phyloP scores from a whole-genome alignment of 139 green algal species.

The Chlamydomonas sp. region DNA sequence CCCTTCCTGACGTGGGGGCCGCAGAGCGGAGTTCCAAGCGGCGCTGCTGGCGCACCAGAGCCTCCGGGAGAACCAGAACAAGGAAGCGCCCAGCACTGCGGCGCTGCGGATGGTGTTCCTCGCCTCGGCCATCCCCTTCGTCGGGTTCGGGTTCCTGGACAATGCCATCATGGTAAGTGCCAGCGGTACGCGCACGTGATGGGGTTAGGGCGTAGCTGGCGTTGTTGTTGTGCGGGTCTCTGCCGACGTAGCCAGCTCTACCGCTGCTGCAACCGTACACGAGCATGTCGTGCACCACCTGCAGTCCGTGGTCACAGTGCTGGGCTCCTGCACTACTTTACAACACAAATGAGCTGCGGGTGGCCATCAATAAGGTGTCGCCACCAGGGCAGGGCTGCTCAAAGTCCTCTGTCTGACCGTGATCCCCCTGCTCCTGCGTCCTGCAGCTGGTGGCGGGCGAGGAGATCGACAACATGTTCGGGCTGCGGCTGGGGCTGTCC shows the following conservation, averaged over 20 bases:
- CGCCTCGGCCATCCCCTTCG: conserved; percentile 47
- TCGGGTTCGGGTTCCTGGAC: conserved; percentile 55
- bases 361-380: too few relatives aligned
- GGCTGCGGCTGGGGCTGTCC: conserved; percentile 42
- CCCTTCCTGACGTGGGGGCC: too few relatives aligned
- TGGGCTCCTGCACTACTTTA: too few relatives aligned
- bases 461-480: conserved; percentile 59
- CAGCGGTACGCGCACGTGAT: too few relatives aligned
- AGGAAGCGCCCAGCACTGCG: not conserved
- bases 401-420: too few relatives aligned
- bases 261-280: not conserved
- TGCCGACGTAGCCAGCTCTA: not conserved
- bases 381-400: too few relatives aligned
- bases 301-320: too few relatives aligned
- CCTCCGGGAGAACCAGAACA: conserved; percentile 1
- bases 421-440: too few relatives aligned
- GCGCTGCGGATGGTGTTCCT: conserved; percentile 33
- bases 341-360: too few relatives aligned
- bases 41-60: conserved; percentile 33
- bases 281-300: too few relatives aligned
- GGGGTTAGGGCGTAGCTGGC: too few relatives aligned
- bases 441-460: conserved; percentile 47
- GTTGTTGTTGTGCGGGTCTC: not conserved
- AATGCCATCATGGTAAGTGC: conserved; percentile 50
- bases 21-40: conserved; percentile 42